These are phyloP conservation scores for Sequoiadendron giganteum DNA, from an alignment of 75 land plant species.

Conservation along the genomic window DNA sequence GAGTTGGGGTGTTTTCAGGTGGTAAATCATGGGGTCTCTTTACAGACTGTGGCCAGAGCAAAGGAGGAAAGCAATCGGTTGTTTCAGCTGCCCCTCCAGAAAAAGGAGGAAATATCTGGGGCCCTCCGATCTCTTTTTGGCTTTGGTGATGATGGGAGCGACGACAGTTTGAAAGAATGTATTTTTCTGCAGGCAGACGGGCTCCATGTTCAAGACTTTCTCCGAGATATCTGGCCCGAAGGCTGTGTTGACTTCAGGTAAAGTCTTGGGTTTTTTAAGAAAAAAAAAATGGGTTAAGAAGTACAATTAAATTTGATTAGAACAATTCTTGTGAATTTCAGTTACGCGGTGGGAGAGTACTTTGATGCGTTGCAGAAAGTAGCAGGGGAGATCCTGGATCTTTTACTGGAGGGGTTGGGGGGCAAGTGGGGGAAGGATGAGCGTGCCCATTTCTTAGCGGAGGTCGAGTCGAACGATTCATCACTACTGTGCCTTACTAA, in stretches of 20 bases:
- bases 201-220: background rate
- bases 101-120: background rate
- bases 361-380: background rate
- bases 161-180: background rate
- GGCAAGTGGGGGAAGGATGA: background rate
- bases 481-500: background rate
- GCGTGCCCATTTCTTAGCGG: background rate
- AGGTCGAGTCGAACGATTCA: background rate
- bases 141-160: background rate
- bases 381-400: background rate
- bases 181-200: background rate
- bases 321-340: background rate
- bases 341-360: background rate
- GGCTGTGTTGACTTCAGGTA: background rate
- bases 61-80: background rate
- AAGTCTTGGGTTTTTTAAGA: no score
- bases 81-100: background rate
- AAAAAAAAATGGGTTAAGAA: no score
- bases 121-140: background rate
- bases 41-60: background rate
- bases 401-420: background rate
- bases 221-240: background rate
- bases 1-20: slow-evolving; percentile 8
- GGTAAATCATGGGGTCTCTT: background rate
- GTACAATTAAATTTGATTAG: no score